Base-by-base conservation (phyloP, 495 filamentous ascomycete genomes). In the Aspergillus mulundensis region DNA sequence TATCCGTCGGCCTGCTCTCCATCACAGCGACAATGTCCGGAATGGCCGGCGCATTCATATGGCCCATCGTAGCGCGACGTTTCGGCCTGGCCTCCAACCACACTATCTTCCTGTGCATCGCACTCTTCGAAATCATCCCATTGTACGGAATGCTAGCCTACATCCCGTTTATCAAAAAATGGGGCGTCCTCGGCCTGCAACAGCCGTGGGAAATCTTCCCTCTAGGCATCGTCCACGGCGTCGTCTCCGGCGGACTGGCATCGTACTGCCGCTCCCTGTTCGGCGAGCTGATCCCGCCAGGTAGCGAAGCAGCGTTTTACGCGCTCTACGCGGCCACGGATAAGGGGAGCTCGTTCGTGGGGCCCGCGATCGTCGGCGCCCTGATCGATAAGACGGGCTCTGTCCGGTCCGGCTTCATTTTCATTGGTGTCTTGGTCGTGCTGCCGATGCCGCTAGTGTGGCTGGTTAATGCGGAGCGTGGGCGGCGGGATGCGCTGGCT, bases 291-390 rank as follows among this genome's bases (percentile, higher is more conserved):
- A 83, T 96, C 63, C 91, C 91, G 5, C 89, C 90, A 0, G 91
- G 91, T n/a, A 90, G 80, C 24, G 91, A 96, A 67, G 91, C 91
- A 0, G 89, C 91, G 0, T 96, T 96, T 62, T 96, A 91, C 69
- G 91, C 91, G 0, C 78, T 96, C 5, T 96, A 95, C 61, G 91
- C 91, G 3, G 93, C 94, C 48, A 96, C 91, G 7, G 91, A 96
- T 64, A 96, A 96, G 66, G 91, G 91, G 0, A 90, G 86, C 24
- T 90, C 86, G 56, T 81, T 96, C 25, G 91, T 96, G 59, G 91
- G 91, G 0, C 91, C 91, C 11, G 87, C 89, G 0, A 87, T 96
- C 54, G 91, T 96, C 0, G 91, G 91, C 0, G 76, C 84, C 8
- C 87, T 96, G 19, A 90, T 90, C 16, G 90, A 95, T 59, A 81